A percentile compares a stretch with the other conserved stretches of the same genome.
These are phyloP conservation scores for Phaffia rhodozyma DNA, from an alignment of 1,284 basidiomycete species.

Conservation along the genomic window DNA sequence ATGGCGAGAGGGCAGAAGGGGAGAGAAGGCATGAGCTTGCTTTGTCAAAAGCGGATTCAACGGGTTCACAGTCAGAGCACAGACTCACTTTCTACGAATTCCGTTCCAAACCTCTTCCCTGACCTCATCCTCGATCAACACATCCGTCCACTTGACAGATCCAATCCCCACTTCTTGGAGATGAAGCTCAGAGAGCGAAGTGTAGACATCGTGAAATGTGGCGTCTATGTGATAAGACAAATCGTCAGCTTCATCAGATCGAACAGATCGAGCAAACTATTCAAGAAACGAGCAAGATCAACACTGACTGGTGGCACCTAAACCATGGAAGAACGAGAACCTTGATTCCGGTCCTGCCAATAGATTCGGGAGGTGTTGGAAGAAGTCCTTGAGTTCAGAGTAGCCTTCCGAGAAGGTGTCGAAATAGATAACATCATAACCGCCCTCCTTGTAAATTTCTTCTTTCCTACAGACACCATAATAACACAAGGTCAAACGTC, in stretches of 20 bases:
- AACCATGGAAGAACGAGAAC: conserved; percentile 95
- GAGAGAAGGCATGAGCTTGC: conserved; percentile 54
- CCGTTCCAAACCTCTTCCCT: conserved; percentile 36
- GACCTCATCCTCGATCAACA: conserved; percentile 32
- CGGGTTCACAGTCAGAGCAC: neutral
- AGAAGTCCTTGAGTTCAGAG: conserved; percentile 65
- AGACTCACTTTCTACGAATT: conserved; percentile 24
- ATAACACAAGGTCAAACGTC: too few species aligned
- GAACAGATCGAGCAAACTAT: neutral
- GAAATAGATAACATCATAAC: conserved; percentile 86
- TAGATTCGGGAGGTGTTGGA: conserved; percentile 67
- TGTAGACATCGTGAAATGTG: conserved; percentile 48
- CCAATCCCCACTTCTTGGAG: conserved; percentile 58
- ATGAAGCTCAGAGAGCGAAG: conserved; percentile 72
- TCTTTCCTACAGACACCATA: conserved; percentile 28
- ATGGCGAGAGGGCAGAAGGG: conserved; percentile 2
- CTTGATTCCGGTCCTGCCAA: conserved; percentile 61
- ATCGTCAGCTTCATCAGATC: neutral
- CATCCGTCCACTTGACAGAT: conserved; percentile 33
- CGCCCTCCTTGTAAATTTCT: conserved; percentile 46
- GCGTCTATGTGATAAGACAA: neutral
- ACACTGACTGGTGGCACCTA: conserved; percentile 77
- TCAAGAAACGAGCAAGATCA: neutral
- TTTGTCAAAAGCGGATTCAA: conserved; percentile 46
- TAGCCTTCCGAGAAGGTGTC: conserved; percentile 92